Conservation (phyloP, 805 yeast genomes). For the Pichia membranifaciens region DNA sequence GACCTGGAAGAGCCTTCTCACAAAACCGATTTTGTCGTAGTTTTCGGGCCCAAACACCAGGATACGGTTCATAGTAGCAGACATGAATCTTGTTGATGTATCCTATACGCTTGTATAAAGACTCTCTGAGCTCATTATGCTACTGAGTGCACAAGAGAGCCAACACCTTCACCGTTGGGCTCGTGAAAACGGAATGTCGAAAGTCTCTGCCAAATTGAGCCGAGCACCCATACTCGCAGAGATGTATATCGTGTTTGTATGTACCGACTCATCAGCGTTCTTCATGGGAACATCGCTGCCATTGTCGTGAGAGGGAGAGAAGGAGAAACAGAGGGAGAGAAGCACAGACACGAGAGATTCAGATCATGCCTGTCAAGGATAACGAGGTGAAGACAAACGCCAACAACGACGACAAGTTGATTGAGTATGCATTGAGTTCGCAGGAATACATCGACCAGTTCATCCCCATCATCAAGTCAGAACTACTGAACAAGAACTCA, state of each 20-base stretch:
- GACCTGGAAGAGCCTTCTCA: not conserved
- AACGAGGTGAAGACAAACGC: not conserved
- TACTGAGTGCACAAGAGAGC: too few species aligned
- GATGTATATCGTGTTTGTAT: too few species aligned
- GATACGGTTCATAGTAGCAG: slow-evolving; percentile 4
- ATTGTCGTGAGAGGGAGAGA: too few species aligned
- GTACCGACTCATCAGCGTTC: too few species aligned
- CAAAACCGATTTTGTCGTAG: not conserved
- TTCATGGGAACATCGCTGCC: too few species aligned
- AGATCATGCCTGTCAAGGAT: not conserved
- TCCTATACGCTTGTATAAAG: too few species aligned
- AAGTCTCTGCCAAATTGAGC: not conserved
- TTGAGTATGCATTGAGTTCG: slow-evolving; percentile 39
- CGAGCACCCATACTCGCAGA: not conserved
- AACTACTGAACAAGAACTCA: slow-evolving; percentile 45
- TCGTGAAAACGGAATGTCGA: not conserved
- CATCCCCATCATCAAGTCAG: slow-evolving; percentile 66
- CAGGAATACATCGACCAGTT: slow-evolving; percentile 75
- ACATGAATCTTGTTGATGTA: too few species aligned
- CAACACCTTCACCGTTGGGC: too few species aligned
- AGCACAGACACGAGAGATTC: too few species aligned
- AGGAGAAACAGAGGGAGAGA: too few species aligned
- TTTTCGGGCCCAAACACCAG: slow-evolving; percentile 1
- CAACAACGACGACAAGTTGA: slow-evolving; percentile 11
- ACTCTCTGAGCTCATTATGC: too few species aligned